phyloP scores from a whole-genome alignment of 2,329 filamentous ascomycete species.

The Aspergillus sp. region DNA sequence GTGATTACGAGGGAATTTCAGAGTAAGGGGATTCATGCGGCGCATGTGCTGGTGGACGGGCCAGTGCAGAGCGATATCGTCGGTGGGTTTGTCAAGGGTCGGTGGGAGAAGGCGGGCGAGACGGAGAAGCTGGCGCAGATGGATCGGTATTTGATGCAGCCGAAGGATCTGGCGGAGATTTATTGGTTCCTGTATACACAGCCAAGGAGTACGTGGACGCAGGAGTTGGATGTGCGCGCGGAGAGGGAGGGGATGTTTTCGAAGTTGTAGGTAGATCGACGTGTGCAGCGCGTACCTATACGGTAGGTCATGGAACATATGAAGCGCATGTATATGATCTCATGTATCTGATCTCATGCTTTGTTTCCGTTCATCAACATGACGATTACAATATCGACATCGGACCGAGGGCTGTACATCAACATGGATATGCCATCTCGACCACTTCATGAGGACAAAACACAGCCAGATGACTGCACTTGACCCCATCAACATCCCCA shows the following conservation, averaged over 20 bases:
- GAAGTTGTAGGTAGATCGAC: conserved; percentile 9
- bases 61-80: conserved; percentile 17
- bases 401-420: too few species aligned
- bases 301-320: too few species aligned
- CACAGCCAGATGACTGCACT: conserved; percentile 4
- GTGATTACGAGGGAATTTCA: conserved; percentile 17
- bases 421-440: too few species aligned
- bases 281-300: too few species aligned
- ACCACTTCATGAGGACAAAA: too few species aligned
- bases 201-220: conserved; percentile 18
- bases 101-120: conserved; percentile 14
- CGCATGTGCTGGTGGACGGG: conserved; percentile 17
- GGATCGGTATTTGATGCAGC: conserved; percentile 18
- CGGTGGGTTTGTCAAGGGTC: conserved; percentile 6
- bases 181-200: conserved; percentile 18
- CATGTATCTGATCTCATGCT: too few species aligned
- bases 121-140: conserved; percentile 10
- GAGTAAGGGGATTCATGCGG: conserved; percentile 11
- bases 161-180: conserved; percentile 12
- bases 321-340: too few species aligned
- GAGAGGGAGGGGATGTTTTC: conserved; percentile 17
- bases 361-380: too few species aligned
- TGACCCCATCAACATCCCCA: conserved; percentile 18
- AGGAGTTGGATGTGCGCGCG: conserved; percentile 18
- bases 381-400: not conserved